Percentiles rank a stretch among this genome's conserved stretches.
These are phyloP conservation scores for Rubus parviflorus DNA, from an alignment of 306 rosid species.

Conservation along the genomic window DNA sequence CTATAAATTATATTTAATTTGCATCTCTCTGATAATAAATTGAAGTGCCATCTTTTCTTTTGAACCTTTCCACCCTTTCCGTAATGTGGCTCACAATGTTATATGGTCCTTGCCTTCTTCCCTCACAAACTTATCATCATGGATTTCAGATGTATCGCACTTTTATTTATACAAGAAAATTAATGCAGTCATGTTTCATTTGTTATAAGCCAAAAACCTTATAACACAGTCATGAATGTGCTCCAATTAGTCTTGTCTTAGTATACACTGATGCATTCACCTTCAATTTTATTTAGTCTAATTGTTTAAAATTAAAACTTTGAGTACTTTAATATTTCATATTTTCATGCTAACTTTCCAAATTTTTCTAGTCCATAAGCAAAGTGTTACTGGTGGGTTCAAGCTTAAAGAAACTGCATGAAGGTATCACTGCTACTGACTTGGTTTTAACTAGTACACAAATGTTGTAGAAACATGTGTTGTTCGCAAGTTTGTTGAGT, in stretches of 20 bases:
- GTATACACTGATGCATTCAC: neutral
- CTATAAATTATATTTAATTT: neutral
- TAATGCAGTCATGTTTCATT: neutral
- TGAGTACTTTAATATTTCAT: neutral
- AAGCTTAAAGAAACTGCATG: neutral
- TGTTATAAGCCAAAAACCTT: neutral
- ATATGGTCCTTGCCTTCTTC: neutral
- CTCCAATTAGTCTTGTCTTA: neutral
- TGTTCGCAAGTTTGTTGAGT: slow-evolving; percentile 28
- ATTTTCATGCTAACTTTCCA: neutral
- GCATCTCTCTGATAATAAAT: neutral
- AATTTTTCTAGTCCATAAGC: neutral
- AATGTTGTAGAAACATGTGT: slow-evolving; percentile 24
- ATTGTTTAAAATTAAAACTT: neutral
- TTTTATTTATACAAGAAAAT: too few species aligned
- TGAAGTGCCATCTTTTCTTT: too few species aligned
- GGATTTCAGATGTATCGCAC: too few species aligned
- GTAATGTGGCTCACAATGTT: neutral
- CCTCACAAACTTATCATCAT: too few species aligned
- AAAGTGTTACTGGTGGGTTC: neutral
- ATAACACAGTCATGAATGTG: neutral
- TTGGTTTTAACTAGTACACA: slow-evolving; percentile 6
- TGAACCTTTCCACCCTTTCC: too few species aligned
- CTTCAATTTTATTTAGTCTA: neutral
- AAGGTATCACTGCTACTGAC: slow-evolving; percentile 1